Conservation (phyloP, 1,284 basidiomycete species). For the Ceratobasidium sp. region DNA sequence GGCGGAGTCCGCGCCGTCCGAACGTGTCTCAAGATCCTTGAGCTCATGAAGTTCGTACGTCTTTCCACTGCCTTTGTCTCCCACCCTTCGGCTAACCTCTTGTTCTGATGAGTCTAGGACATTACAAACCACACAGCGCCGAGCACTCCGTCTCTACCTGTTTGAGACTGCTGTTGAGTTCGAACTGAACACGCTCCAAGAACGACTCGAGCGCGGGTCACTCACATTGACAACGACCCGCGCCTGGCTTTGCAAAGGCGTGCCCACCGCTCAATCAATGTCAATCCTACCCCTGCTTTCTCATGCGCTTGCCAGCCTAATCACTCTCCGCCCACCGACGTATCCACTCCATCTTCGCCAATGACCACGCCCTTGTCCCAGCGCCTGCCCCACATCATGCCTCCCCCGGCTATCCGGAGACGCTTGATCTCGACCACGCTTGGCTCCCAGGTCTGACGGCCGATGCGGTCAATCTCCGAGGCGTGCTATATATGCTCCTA, state of each 20-base stretch:
- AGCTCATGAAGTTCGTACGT: constrained; percentile 93
- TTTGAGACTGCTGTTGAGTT: constrained; percentile 84
- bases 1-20: constrained; percentile 72
- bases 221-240: constrained; percentile 70
- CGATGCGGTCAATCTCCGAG: constrained; percentile 81
- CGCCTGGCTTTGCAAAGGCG: constrained; percentile 70
- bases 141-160: constrained; percentile 87
- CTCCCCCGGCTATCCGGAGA: constrained; percentile 75
- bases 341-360: constrained; percentile 52
- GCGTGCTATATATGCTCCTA: constrained; percentile 82
- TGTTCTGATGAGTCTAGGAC: constrained; percentile 70
- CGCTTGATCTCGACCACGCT: constrained; percentile 83
- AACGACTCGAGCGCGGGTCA: constrained; percentile 63
- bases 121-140: constrained; percentile 95
- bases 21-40: constrained; percentile 90
- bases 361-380: constrained; percentile 56
- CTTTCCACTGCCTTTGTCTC: constrained; percentile 44
- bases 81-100: constrained; percentile 29
- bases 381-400: constrained; percentile 53
- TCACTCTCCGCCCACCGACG: constrained; percentile 57
- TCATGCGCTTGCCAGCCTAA: constrained; percentile 32
- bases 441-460: constrained; percentile 77
- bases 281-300: constrained; percentile 58
- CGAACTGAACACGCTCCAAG: constrained; percentile 83
- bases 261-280: constrained; percentile 49